phyloP scores from a whole-genome alignment of 2,329 filamentous ascomycete genomes.

The Pezizomycotina sp. region DNA sequence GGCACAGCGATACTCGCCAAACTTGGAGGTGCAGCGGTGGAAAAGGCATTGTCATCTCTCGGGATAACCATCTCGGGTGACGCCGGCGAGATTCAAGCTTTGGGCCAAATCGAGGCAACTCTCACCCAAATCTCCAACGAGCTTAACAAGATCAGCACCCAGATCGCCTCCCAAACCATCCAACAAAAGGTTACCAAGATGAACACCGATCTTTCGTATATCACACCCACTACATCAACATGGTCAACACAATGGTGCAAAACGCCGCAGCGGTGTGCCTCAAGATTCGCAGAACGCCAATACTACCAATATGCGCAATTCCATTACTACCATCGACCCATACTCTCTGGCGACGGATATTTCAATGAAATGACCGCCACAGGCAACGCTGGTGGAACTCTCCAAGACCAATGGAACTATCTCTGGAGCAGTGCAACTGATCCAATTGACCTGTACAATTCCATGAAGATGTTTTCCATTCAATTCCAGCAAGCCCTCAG shows the following conservation, averaged over 20 bases:
- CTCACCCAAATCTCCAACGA: neutral
- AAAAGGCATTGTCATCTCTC: neutral
- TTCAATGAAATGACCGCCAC: neutral
- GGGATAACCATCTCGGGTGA: neutral
- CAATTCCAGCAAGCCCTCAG: conserved; percentile 4
- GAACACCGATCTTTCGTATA: neutral
- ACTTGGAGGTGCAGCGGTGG: neutral
- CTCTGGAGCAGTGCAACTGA: neutral
- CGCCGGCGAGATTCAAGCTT: too few species aligned
- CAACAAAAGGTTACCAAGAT: neutral
- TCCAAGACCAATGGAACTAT: neutral
- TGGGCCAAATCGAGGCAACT: neutral
- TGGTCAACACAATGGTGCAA: too few species aligned
- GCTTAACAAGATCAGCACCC: neutral
- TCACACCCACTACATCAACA: too few species aligned
- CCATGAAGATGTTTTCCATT: conserved; percentile 3
- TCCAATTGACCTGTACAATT: conserved; percentile 3
- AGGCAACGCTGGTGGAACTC: neutral
- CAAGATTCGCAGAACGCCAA: neutral
- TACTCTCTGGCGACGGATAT: neutral
- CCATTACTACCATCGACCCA: neutral
- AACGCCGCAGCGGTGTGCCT: too few species aligned
- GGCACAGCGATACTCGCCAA: neutral
- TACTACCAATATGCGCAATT: neutral
- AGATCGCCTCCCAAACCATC: neutral